Evolutionary conservation across 495 filamentous ascomycete genomes (phyloP).

Genomic region (Neurospora hispaniola): DNA sequence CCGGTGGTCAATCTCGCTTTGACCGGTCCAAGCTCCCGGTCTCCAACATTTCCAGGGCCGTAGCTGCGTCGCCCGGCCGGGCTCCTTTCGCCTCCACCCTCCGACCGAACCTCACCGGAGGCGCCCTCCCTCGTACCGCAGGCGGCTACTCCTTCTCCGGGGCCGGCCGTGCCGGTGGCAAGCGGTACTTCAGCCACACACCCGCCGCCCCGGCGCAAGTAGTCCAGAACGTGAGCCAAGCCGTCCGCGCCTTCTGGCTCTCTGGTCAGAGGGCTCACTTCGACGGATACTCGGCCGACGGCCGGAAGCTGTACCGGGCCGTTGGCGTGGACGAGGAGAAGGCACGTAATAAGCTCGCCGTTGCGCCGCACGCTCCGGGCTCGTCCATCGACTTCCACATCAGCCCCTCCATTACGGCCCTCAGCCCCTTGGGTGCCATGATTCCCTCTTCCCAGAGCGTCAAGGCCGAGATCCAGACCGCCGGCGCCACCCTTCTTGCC

Average conservation of each 20-base stretch:
- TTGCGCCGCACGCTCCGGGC: constrained; percentile 51
- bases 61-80: constrained; percentile 56
- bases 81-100: constrained; percentile 86
- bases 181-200: constrained; percentile 81
- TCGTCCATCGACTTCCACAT: constrained; percentile 76
- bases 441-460: constrained; percentile 26
- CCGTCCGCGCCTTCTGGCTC: constrained; percentile 81
- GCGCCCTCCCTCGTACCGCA: constrained; percentile 70
- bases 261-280: constrained; percentile 77
- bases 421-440: constrained; percentile 48
- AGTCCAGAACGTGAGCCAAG: constrained; percentile 86
- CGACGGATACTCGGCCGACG: constrained; percentile 58
- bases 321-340: constrained; percentile 62
- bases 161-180: constrained; percentile 57
- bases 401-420: constrained; percentile 76
- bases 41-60: constrained; percentile 53
- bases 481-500: constrained; percentile 52
- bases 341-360: constrained; percentile 49
- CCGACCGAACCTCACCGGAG: constrained; percentile 85
- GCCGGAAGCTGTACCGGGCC: constrained; percentile 66
- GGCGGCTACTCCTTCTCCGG: constrained; percentile 73
- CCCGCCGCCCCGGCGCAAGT: constrained; percentile 80
- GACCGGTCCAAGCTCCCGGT: constrained; percentile 55
- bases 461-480: constrained; percentile 17
- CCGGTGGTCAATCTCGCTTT: constrained; percentile 29